Conservation (phyloP, 164 flowering plant genomes). For the Kingdonia uniflora region DNA sequence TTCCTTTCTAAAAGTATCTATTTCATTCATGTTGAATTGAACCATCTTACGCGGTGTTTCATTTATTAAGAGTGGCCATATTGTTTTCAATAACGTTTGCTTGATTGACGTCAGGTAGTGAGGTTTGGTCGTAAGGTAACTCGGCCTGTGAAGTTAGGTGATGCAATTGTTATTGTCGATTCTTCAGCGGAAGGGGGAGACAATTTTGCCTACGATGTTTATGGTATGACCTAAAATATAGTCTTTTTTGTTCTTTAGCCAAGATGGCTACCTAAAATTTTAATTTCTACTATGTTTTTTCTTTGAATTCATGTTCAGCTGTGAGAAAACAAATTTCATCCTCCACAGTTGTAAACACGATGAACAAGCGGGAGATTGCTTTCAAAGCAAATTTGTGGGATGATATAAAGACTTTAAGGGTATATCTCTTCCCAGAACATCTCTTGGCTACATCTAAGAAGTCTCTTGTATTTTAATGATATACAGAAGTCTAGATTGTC, state of each 20-base stretch:
- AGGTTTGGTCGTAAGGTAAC: conserved; percentile 17
- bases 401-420: conserved; percentile 33
- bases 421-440: conserved; percentile 11
- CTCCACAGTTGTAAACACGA: conserved; percentile 23
- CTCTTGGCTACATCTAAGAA: neutral
- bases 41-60: too few relatives aligned
- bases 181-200: conserved; percentile 18
- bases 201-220: conserved; percentile 7
- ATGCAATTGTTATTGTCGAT: conserved; percentile 32
- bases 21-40: too few relatives aligned
- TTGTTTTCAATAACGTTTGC: too few relatives aligned
- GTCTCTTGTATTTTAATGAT: neutral
- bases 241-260: neutral
- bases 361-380: conserved; percentile 46
- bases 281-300: too few relatives aligned
- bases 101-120: conserved; percentile 29
- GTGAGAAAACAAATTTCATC: conserved; percentile 24
- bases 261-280: too few relatives aligned
- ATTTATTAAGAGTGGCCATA: too few relatives aligned
- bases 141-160: conserved; percentile 10
- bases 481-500: too few relatives aligned
- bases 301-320: conserved; percentile 11
- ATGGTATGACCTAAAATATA: conserved; percentile 19
- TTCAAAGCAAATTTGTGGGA: conserved; percentile 35
- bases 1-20: too few relatives aligned